phyloP scores from a whole-genome alignment of 108 stramenopile species.

The Thalassiosira profunda region DNA sequence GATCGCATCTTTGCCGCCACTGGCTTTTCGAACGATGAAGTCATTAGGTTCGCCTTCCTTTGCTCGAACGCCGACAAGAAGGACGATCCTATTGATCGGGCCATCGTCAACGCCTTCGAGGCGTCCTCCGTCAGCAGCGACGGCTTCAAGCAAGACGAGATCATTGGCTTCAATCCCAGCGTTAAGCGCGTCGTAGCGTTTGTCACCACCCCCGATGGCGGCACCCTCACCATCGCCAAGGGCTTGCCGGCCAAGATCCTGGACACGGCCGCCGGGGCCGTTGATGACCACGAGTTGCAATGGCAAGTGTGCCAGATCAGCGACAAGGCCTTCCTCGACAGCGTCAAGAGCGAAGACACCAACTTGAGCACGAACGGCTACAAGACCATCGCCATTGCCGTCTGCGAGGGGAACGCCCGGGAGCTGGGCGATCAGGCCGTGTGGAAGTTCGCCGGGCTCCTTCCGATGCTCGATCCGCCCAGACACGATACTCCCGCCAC shows the following conservation, averaged over 20 bases:
- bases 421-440: slow-evolving; percentile 40
- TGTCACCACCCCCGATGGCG: slow-evolving; percentile 27
- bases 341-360: slow-evolving; percentile 26
- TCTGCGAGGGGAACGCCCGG: slow-evolving; percentile 59
- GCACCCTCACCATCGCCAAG: slow-evolving; percentile 67
- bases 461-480: slow-evolving; percentile 89
- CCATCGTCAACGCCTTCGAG: slow-evolving; percentile 60
- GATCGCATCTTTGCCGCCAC: slow-evolving; percentile 54
- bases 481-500: slow-evolving; percentile 81
- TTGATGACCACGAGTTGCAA: slow-evolving; percentile 72
- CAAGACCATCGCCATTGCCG: slow-evolving; percentile 76
- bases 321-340: slow-evolving; percentile 29
- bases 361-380: slow-evolving; percentile 59
- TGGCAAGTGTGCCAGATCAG: slow-evolving; percentile 60
- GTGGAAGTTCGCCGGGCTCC: slow-evolving; percentile 79
- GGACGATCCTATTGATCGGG: slow-evolving; percentile 87
- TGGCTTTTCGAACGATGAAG: slow-evolving; percentile 56
- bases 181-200: slow-evolving; percentile 75
- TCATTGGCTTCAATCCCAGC: slow-evolving; percentile 70
- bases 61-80: slow-evolving; percentile 84
- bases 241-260: slow-evolving; percentile 78
- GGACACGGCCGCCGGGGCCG: slow-evolving; percentile 68
- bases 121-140: slow-evolving; percentile 2
- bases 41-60: slow-evolving; percentile 62
- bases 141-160: slow-evolving; percentile 47